These are phyloP conservation scores for Fusarium sulawesiense DNA, from an alignment of 2,329 filamentous ascomycete genomes.

Conservation along the genomic window DNA sequence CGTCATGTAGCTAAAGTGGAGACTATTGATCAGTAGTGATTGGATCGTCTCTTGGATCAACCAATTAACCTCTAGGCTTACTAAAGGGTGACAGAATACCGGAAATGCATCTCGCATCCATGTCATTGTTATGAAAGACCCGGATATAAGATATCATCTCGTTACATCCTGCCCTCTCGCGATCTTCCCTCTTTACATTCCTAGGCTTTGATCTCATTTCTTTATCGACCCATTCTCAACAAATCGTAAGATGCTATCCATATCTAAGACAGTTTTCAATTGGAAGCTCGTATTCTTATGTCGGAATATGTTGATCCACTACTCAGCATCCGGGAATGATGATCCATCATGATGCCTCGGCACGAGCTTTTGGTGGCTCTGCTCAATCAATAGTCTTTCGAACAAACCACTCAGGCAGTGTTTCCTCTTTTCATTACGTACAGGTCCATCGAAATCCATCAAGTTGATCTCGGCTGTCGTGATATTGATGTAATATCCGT, in stretches of 20 bases:
- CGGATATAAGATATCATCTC: neutral
- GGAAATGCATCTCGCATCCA: neutral
- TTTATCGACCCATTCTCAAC: neutral
- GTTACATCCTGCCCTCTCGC: neutral
- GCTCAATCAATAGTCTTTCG: neutral
- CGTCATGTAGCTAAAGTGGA: neutral
- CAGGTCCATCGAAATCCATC: neutral
- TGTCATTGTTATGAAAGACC: neutral
- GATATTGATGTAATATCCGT: neutral
- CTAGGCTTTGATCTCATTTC: neutral
- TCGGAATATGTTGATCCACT: neutral
- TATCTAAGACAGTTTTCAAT: neutral
- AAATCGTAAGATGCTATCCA: neutral
- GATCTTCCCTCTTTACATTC: neutral
- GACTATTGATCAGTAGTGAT: rapidly evolving
- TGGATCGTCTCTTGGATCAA: neutral
- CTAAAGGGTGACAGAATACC: neutral
- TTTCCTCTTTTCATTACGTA: neutral
- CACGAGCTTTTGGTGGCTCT: neutral
- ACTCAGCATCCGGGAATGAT: neutral
- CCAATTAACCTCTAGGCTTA: neutral
- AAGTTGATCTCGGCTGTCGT: neutral
- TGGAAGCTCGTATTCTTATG: neutral
- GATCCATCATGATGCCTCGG: neutral
- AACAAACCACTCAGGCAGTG: neutral